A percentile compares a stretch with the other conserved stretches of the same genome.
These are phyloP conservation scores for Escallonia herrerae DNA, from an alignment of 129 eudicot genomes.

Conservation along the genomic window DNA sequence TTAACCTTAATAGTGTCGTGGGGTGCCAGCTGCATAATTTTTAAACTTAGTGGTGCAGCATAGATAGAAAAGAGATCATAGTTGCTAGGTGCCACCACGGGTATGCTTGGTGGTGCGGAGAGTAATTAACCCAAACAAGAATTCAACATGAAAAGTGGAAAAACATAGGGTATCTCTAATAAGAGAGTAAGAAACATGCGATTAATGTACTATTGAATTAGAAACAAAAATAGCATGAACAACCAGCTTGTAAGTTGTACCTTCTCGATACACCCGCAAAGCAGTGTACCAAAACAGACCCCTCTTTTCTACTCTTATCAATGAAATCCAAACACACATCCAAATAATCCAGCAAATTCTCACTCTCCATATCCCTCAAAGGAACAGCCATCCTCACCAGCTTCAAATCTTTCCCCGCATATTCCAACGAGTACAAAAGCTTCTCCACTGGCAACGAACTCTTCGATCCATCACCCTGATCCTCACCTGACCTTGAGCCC, in stretches of 20 bases:
- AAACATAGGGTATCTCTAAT: background rate
- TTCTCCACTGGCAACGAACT: conserved; percentile 39
- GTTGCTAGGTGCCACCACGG: too few relatives aligned
- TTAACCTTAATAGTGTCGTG: too few relatives aligned
- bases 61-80: too few relatives aligned
- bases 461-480: conserved; percentile 27
- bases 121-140: too few relatives aligned
- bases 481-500: conserved; percentile 30
- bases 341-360: conserved; percentile 80
- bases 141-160: too few relatives aligned
- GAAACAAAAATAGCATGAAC: conserved; percentile 8
- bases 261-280: conserved; percentile 99
- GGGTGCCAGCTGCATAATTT: too few relatives aligned
- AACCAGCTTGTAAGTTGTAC: conserved; percentile 27
- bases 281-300: conserved; percentile 91
- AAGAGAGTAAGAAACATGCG: background rate
- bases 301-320: conserved; percentile 67
- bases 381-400: conserved; percentile 93
- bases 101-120: too few relatives aligned
- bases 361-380: conserved; percentile 82
- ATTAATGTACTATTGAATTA: background rate
- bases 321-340: conserved; percentile 91
- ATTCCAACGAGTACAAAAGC: conserved; percentile 63
- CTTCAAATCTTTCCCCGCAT: conserved; percentile 85
- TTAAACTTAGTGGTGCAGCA: too few relatives aligned